Conservation (phyloP, 2,329 filamentous ascomycete genomes). For the Chaetomium sp. region DNA sequence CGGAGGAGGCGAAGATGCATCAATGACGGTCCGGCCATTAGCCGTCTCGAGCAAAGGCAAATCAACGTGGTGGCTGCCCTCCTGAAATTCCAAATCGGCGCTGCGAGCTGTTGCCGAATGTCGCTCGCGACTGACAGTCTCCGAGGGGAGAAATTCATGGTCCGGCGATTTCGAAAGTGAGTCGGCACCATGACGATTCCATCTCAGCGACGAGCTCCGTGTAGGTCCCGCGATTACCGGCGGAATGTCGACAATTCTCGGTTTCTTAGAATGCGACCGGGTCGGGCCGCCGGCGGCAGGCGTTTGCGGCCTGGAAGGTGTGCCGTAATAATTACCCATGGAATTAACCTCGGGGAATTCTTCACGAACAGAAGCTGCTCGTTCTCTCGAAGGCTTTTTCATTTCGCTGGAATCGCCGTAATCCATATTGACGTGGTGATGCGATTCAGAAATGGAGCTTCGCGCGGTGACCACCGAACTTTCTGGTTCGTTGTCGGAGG, state of each 20-base stretch:
- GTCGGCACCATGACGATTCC: background rate
- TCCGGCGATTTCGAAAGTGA: background rate
- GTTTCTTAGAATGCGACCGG: constrained; percentile 10
- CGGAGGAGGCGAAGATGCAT: constrained; percentile 16
- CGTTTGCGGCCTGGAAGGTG: constrained; percentile 9
- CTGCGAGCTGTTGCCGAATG: too few relatives aligned
- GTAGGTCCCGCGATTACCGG: constrained; percentile 10
- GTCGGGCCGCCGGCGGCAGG: background rate
- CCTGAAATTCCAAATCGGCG: background rate
- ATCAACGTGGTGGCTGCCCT: background rate
- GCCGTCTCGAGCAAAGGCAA: constrained; percentile 11
- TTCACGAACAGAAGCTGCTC: background rate
- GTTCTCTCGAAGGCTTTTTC: background rate
- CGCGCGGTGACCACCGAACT: constrained; percentile 1
- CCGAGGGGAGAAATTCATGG: background rate
- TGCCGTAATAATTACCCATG: background rate
- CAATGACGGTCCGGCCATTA: constrained; percentile 17
- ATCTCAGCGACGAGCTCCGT: constrained; percentile 12
- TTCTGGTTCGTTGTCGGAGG: background rate
- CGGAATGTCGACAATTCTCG: constrained; percentile 21
- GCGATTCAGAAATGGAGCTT: constrained; percentile 6
- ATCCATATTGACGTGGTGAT: background rate
- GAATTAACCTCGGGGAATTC: background rate
- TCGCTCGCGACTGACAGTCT: background rate
- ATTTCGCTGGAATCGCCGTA: background rate